Conservation (phyloP, 2,329 filamentous ascomycete genomes). For the Clonostachys chloroleuca region DNA sequence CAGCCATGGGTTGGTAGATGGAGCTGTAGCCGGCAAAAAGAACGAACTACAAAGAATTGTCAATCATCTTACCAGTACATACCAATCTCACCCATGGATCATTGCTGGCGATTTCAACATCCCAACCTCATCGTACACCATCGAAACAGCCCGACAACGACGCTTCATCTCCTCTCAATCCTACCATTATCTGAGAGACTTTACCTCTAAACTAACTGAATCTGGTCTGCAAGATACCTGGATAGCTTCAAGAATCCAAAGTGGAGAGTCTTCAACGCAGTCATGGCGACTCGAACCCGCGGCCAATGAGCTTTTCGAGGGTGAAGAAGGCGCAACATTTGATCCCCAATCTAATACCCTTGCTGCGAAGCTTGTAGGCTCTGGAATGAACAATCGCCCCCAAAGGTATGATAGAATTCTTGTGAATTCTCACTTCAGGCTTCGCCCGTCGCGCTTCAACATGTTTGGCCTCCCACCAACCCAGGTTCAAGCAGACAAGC, state of each 20-base stretch:
- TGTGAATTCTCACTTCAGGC: slow-evolving; percentile 34
- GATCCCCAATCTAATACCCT: slow-evolving; percentile 53
- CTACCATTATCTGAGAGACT: slow-evolving; percentile 28
- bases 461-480: slow-evolving; percentile 41
- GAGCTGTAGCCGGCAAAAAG: slow-evolving; percentile 51
- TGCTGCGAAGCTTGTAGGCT: slow-evolving; percentile 43
- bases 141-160: slow-evolving; percentile 45
- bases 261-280: slow-evolving; percentile 29
- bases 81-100: slow-evolving; percentile 43
- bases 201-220: slow-evolving; percentile 41
- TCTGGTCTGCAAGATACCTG: slow-evolving; percentile 48
- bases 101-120: slow-evolving; percentile 64
- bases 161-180: slow-evolving; percentile 49
- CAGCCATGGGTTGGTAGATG: slow-evolving; percentile 55
- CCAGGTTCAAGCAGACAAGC: slow-evolving; percentile 2
- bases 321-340: slow-evolving; percentile 63
- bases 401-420: slow-evolving; percentile 65
- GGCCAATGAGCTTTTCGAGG: slow-evolving; percentile 35
- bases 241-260: slow-evolving; percentile 36
- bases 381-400: slow-evolving; percentile 45
- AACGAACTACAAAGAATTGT: slow-evolving; percentile 48
- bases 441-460: slow-evolving; percentile 38
- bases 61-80: slow-evolving; percentile 33
- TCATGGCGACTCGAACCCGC: not conserved
- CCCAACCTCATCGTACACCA: slow-evolving; percentile 51